These are phyloP conservation scores for Carpinus viminea DNA, from an alignment of 306 rosid genomes.

Conservation along the genomic window DNA sequence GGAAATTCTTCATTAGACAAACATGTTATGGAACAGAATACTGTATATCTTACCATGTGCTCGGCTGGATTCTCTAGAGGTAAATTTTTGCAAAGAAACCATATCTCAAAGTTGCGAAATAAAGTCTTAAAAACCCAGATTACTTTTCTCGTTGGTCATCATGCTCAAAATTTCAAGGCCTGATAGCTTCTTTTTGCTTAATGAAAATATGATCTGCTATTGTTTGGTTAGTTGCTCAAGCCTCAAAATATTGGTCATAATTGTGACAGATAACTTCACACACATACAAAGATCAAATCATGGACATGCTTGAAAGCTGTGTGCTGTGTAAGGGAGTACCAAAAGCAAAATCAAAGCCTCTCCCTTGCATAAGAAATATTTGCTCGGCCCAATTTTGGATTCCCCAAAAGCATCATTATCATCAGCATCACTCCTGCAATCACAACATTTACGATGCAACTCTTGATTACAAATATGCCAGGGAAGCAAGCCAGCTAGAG, in stretches of 20 bases:
- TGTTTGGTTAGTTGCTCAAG: neutral
- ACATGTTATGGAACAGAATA: neutral
- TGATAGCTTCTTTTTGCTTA: neutral
- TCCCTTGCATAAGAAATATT: neutral
- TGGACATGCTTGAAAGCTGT: neutral
- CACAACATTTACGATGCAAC: neutral
- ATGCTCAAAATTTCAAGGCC: neutral
- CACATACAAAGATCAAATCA: neutral
- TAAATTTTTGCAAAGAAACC: neutral
- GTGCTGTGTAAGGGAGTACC: neutral
- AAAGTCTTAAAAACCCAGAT: neutral
- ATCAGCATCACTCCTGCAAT: neutral
- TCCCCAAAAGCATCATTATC: neutral
- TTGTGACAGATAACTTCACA: neutral
- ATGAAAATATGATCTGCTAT: neutral
- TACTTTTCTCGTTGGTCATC: neutral
- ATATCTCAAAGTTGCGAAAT: neutral
- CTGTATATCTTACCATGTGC: neutral
- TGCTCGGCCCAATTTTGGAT: neutral
- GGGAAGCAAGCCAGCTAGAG: neutral
- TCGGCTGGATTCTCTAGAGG: neutral
- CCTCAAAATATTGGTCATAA: neutral
- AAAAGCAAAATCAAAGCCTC: neutral
- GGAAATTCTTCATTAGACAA: neutral
- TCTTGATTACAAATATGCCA: neutral